These are phyloP conservation scores for Rhodotorula paludigena DNA, from an alignment of 768 basidiomycete species.

Conservation along the genomic window DNA sequence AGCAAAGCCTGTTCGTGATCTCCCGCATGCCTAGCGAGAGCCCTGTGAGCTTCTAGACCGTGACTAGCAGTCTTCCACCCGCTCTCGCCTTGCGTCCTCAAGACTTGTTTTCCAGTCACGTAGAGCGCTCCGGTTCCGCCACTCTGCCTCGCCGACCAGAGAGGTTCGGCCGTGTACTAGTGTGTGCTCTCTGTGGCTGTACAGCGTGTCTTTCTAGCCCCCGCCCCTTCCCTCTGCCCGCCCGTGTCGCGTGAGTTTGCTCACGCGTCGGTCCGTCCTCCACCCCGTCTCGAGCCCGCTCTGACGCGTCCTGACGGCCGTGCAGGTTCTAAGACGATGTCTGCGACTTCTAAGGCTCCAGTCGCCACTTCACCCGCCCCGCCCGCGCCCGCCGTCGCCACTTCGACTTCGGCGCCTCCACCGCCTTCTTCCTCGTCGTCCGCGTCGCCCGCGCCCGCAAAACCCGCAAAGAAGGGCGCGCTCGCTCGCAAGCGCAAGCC, in stretches of 20 bases:
- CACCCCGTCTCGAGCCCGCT: neutral
- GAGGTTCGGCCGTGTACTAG: neutral
- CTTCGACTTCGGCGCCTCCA: neutral
- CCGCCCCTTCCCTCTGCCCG: neutral
- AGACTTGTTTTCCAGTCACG: no score
- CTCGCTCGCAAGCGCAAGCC: constrained; percentile 9
- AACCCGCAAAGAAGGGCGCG: neutral
- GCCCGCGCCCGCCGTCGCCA: neutral
- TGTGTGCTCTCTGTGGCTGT: neutral
- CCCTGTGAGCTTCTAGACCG: no score
- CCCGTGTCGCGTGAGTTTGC: neutral
- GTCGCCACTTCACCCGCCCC: neutral
- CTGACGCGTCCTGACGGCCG: neutral
- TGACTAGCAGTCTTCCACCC: no score
- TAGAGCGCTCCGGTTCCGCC: no score
- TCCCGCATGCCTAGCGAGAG: no score
- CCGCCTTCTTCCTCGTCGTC: neutral
- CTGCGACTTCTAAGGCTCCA: neutral
- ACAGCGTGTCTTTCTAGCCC: neutral
- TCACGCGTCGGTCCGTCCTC: neutral
- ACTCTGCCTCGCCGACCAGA: no score
- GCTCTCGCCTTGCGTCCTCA: no score
- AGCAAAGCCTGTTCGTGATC: constrained; percentile 12
- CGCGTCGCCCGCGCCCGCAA: neutral
- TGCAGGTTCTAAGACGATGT: neutral